phyloP scores from a whole-genome alignment of 768 basidiomycete species.

The Xerocomellus intermedius region DNA sequence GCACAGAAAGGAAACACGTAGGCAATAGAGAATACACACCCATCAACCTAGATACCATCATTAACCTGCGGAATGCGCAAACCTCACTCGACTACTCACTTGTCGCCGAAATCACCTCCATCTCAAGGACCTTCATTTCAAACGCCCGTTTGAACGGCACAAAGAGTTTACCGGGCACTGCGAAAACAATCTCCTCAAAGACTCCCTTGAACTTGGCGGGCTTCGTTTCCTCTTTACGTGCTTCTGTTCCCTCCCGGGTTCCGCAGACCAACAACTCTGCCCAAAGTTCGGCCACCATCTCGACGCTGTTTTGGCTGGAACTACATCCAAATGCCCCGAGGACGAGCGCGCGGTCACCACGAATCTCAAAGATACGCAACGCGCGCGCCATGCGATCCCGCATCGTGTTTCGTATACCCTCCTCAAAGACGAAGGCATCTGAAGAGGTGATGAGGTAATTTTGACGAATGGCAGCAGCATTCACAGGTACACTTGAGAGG shows the following conservation, averaged over 20 bases:
- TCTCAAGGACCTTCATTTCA: slow-evolving; percentile 40
- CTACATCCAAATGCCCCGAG: slow-evolving; percentile 49
- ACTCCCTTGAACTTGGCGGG: slow-evolving; percentile 38
- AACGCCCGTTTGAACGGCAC: slow-evolving; percentile 40
- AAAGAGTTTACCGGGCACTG: slow-evolving; percentile 38
- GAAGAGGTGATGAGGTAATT: slow-evolving; percentile 36
- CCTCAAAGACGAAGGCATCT: slow-evolving; percentile 36
- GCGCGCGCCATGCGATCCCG: slow-evolving; percentile 49
- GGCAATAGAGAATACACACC: not conserved
- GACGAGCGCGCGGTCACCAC: slow-evolving; percentile 38
- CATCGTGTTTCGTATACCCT: slow-evolving; percentile 42
- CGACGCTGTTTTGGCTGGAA: slow-evolving; percentile 40
- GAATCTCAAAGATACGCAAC: slow-evolving; percentile 42
- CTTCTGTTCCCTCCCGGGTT: slow-evolving; percentile 22
- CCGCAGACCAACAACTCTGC: slow-evolving; percentile 44
- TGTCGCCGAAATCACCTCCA: slow-evolving; percentile 29
- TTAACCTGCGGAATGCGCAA: not conserved
- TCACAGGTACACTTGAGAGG: slow-evolving; percentile 43
- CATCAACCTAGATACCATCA: not conserved
- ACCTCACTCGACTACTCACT: slow-evolving; percentile 22
- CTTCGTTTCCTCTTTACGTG: slow-evolving; percentile 13
- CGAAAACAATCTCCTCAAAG: slow-evolving; percentile 44
- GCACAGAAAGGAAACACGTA: not conserved
- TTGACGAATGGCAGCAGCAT: slow-evolving; percentile 40
- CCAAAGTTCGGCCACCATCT: slow-evolving; percentile 44